Base-by-base conservation (phyloP, 1,284 basidiomycete genomes). In the Leccinum griseonigrum region DNA sequence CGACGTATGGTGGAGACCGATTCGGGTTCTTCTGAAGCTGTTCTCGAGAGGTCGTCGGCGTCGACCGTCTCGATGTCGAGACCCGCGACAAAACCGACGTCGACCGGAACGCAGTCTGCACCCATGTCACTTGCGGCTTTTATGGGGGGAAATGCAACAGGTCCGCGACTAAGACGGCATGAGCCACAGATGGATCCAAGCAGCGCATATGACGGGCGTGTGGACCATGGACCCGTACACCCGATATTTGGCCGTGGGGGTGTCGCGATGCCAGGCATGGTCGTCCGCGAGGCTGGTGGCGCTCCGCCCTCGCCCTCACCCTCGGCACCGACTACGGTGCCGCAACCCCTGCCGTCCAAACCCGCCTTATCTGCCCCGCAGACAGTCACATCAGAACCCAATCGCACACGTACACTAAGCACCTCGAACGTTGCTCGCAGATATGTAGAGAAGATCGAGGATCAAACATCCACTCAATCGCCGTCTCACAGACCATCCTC, bases 221-320 rank as follows among this genome's bases (percentile, higher is more conserved):
- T 74, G n/a, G 78, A 80, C 2, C 69, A 72, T 56, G 68, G 69
- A 51, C 71, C 79, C 2, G 83, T 88, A 10, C 90, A 92, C 74
- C 90, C 90, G 5, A 71, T 91, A 28, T 92, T 92, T 71, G 90
- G 90, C 36, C 80, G 79, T 60, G 85, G 86, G 16, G 88, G 88
- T 14, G 75, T 90, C 54, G 90, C 88, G 5, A 84, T 91, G 83
- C 87, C 88, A 22, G 89, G 89, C 7, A 81, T 91, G 79, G 64
- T 62, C 14, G 55, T 43, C 26, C 65, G 62, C 8, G 68, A 63
- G 7, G 55, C 53, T 34, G 16, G 54, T 32, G 54, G 36, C 29
- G 11, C 58, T 32, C 56, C 63, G 1, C 18, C 59, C 7, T 64
- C 60, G 2, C 74, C 77, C 2, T 68, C 76, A 1, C 74, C 77